These are phyloP conservation scores for Firmiana major DNA, from an alignment of 345 rosid species.

Conservation along the genomic window DNA sequence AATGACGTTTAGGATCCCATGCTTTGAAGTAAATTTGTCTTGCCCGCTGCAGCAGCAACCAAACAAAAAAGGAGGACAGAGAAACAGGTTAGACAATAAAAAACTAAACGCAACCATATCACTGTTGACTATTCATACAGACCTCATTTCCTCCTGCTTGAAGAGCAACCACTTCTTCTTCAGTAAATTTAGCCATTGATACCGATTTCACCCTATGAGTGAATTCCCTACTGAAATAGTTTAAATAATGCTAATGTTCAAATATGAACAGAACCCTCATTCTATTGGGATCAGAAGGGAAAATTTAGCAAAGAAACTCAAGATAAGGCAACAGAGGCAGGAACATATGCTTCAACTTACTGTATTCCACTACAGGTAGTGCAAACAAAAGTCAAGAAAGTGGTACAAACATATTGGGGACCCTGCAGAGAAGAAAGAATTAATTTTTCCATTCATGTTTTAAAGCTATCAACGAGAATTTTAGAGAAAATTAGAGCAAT, in stretches of 20 bases:
- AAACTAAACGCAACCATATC: background rate
- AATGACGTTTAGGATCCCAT: slow-evolving; percentile 66
- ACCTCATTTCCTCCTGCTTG: slow-evolving; percentile 90
- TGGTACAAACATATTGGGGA: slow-evolving; percentile 93
- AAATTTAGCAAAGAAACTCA: background rate
- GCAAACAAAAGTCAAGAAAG: slow-evolving; percentile 86
- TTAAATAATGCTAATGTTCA: background rate
- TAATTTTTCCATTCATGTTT: background rate
- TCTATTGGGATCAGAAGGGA: background rate
- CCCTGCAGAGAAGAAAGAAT: slow-evolving; percentile 48
- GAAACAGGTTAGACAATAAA: slow-evolving; percentile 2
- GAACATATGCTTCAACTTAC: slow-evolving; percentile 36
- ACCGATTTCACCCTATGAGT: slow-evolving; percentile 88
- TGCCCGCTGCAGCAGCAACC: slow-evolving; percentile 83
- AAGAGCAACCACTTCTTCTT: slow-evolving; percentile 77
- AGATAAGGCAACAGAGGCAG: background rate
- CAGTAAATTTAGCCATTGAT: slow-evolving; percentile 83
- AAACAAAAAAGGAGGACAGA: background rate
- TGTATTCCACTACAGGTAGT: slow-evolving; percentile 82
- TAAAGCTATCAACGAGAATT: background rate
- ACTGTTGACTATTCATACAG: background rate
- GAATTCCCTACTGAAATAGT: slow-evolving; percentile 68
- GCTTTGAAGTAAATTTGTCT: slow-evolving; percentile 63
- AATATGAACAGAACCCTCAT: background rate
- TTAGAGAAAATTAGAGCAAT: background rate